Evolutionary conservation across 305 asterid genomes (phyloP), one percentile per base, ranked within the genome.

Genomic region (Rubia tinctorum): DNA sequence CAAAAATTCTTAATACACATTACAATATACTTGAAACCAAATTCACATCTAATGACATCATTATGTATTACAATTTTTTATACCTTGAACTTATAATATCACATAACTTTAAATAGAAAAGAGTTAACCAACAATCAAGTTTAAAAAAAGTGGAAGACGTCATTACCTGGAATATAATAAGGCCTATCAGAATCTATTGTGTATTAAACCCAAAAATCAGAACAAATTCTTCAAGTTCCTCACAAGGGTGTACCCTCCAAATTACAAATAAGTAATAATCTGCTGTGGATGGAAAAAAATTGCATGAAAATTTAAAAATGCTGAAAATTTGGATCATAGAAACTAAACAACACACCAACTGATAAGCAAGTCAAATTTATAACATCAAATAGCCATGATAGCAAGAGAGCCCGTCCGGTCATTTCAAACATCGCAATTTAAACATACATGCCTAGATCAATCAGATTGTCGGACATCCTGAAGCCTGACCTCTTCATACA

Each of bases 121-220:
- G 43, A 43, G 42, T 5, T 14, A 23, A 43, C 61, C 37, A 22
- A 23, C n/a, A n/a, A 0, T 0, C 13, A 39, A 6, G 37, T 20
- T 18, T 56, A 56, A n/a, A 56, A 63, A 72, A 6, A 43, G 69
- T 58, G 30, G 30, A 75, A 75, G 37, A 10, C 39, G 23, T 76
- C 64, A 69, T 55, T 84, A 89, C 98, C 99, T 92, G 98, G 83
- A 95, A 95, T 80, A 95, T 82, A 78, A 90, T 88, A 64, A 95
- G 97, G 68, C 99, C 99, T 77, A 95, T 92, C 63, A 95, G 91
- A 81, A 95, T 96, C 23, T 98, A 98, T 84, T 93, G 98, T 9
- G 98, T 91, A 77, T 91, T 96, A 83, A 95, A 95, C 71, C 98
- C 99, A 78, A 95, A 95, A 90, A 98, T 95, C 86, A 78, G 92